Evolutionary conservation across 2,329 filamentous ascomycete species (phyloP).

Genomic region (Calonectria ilicicola): DNA sequence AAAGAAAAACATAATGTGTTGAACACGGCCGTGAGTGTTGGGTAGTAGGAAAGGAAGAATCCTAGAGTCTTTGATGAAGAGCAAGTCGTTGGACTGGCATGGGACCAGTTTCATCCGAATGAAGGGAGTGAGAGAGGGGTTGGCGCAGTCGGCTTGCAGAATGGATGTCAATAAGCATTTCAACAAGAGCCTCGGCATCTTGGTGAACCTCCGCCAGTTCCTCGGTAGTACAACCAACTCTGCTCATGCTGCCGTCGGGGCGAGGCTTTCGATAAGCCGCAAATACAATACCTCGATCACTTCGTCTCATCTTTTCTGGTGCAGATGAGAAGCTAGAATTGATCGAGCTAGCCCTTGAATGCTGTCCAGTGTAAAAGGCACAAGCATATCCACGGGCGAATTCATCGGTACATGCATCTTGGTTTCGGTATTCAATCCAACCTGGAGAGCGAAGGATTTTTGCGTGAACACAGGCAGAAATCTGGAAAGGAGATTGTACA

Average conservation of each 20-base stretch:
- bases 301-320: slow-evolving; percentile 38
- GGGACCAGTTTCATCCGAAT: slow-evolving; percentile 53
- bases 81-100: slow-evolving; percentile 47
- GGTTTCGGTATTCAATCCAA: slow-evolving; percentile 66
- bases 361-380: slow-evolving; percentile 62
- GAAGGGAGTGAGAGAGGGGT: slow-evolving; percentile 37
- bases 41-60: neutral
- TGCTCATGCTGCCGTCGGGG: slow-evolving; percentile 49
- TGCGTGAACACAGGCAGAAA: slow-evolving; percentile 61
- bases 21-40: slow-evolving; percentile 15
- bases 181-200: slow-evolving; percentile 65
- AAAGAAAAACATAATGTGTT: neutral
- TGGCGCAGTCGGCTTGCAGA: slow-evolving; percentile 52
- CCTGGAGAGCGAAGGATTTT: slow-evolving; percentile 61
- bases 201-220: slow-evolving; percentile 60
- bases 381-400: slow-evolving; percentile 65
- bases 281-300: slow-evolving; percentile 67
- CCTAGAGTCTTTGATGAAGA: neutral
- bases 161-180: slow-evolving; percentile 65
- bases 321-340: slow-evolving; percentile 42
- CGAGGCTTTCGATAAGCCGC: slow-evolving; percentile 65
- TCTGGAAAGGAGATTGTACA: slow-evolving; percentile 63
- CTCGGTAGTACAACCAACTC: slow-evolving; percentile 48
- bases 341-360: slow-evolving; percentile 42
- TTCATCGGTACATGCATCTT: slow-evolving; percentile 55